Conservation (phyloP, 306 rosid genomes). For the Inga leiocalycina region DNA sequence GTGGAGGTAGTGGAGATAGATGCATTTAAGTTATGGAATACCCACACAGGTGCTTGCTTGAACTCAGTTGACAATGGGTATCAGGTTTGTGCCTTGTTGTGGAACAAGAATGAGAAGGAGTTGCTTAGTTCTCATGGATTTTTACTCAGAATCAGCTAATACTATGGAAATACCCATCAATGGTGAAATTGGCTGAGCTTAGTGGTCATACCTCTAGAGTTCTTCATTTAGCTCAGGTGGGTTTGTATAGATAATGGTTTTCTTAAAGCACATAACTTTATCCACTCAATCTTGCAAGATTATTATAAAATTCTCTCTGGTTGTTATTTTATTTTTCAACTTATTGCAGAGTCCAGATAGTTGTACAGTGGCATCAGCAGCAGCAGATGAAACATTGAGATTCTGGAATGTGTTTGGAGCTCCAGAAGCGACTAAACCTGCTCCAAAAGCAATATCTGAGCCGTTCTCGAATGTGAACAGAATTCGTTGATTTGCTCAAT, state of each 20-base stretch:
- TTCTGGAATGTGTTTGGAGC: slow-evolving; percentile 42
- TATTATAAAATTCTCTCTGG: background rate
- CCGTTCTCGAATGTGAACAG: slow-evolving; percentile 29
- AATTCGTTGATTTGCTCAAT: background rate
- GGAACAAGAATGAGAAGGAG: slow-evolving; percentile 78
- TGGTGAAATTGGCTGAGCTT: slow-evolving; percentile 69
- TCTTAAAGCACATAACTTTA: background rate
- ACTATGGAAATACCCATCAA: slow-evolving; percentile 80
- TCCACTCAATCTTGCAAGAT: too few relatives aligned
- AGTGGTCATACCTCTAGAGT: slow-evolving; percentile 73
- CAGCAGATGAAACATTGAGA: slow-evolving; percentile 36
- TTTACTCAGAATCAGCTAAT: slow-evolving; percentile 58
- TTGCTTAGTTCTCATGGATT: slow-evolving; percentile 71
- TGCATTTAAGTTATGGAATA: slow-evolving; percentile 65
- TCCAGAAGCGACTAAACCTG: slow-evolving; percentile 34
- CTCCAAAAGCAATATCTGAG: slow-evolving; percentile 27
- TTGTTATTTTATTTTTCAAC: background rate
- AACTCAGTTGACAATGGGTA: slow-evolving; percentile 64
- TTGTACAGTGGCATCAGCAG: slow-evolving; percentile 40
- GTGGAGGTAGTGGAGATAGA: slow-evolving; percentile 60
- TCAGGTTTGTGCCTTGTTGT: slow-evolving; percentile 59
- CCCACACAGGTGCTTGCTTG: slow-evolving; percentile 71
- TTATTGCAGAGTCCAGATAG: slow-evolving; percentile 32
- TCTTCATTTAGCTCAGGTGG: slow-evolving; percentile 52
- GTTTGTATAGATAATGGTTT: background rate